A percentile compares a stretch with the other conserved stretches of the same genome.
Conservation (phyloP, 2,329 filamentous ascomycete genomes). For the Monosporascus sp. region DNA sequence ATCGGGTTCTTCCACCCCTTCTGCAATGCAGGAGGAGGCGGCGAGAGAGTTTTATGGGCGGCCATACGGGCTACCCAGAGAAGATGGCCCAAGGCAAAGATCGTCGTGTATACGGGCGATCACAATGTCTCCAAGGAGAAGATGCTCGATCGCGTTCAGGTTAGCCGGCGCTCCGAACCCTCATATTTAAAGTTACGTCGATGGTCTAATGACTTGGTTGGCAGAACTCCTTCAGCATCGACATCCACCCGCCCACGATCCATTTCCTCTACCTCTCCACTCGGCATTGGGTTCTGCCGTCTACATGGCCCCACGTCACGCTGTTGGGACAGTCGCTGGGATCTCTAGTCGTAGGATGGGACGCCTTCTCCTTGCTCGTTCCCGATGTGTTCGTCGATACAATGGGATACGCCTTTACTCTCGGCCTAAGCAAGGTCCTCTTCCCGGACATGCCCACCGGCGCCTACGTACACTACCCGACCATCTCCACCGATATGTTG, state of each 20-base stretch:
- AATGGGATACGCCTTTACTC: slow-evolving; percentile 93
- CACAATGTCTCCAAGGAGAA: slow-evolving; percentile 77
- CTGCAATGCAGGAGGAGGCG: slow-evolving; percentile 94
- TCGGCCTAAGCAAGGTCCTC: slow-evolving; percentile 76
- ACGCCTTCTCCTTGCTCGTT: slow-evolving; percentile 86
- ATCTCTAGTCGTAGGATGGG: slow-evolving; percentile 80
- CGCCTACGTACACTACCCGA: slow-evolving; percentile 96
- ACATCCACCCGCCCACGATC: slow-evolving; percentile 75
- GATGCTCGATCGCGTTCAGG: slow-evolving; percentile 74
- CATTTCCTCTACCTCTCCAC: slow-evolving; percentile 89
- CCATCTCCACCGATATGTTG: slow-evolving; percentile 97
- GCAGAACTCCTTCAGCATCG: slow-evolving; percentile 85
- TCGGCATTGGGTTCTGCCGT: slow-evolving; percentile 77
- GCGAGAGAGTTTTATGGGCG: slow-evolving; percentile 93
- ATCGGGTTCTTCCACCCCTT: slow-evolving; percentile 98
- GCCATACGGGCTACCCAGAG: slow-evolving; percentile 87
- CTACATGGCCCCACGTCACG: slow-evolving; percentile 88
- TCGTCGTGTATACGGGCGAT: slow-evolving; percentile 92
- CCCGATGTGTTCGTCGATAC: slow-evolving; percentile 96
- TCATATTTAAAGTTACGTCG: neutral
- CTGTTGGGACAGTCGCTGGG: slow-evolving; percentile 91
- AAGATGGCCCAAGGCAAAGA: slow-evolving; percentile 82
- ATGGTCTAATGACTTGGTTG: slow-evolving; percentile 1
- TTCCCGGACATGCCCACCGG: slow-evolving; percentile 79
- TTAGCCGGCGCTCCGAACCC: slow-evolving; percentile 30